Base-by-base conservation (phyloP, 1,139 yeast species). In the Yamadazyma triangularis region DNA sequence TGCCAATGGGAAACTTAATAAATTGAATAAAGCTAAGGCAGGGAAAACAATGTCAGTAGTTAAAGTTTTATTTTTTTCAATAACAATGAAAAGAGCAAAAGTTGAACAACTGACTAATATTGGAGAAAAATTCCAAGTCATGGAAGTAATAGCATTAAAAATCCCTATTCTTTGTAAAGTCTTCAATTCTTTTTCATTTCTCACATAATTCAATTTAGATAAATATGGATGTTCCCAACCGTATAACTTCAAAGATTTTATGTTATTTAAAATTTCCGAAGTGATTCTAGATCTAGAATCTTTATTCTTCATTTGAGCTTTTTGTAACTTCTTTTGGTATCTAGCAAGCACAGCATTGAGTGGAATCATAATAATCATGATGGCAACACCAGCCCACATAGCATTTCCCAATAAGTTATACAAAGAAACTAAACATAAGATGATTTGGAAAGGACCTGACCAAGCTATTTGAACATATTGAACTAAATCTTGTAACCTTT, bases 391-490 rank as follows among this genome's bases (percentile, higher is more conserved):
- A 27, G 95, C 84, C 96, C 97, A 89, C 97, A 91, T 91, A 18
- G 94, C 73, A 44, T 82, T 78, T 23, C 97, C 97, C 36, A 91
- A 64, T 36, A 91, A 60, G 7, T 76, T 73, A 55, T 91, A 77
- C 34, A 91, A 66, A 4, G 94, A 83, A 34, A 70, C 58, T 45
- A 91, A 70, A 68, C 97, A 91, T 36, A 91, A 62, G 26, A 73
- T 46, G 46, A 91, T 80, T 62, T 91, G 98, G 63, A 89, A 86
- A 2, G 98, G 98, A 27, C 96, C 97, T 1, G 96, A 88, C 96
- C 97, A 89, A 31, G 87, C 69, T 38, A 89, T 73, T 51, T 88
- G 89, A 40, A 91, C 79, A 58, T 84, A 82, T 53, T 88, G 95
- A 25, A 86, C 78, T 39, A 89, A 68, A 50, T 89, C 97, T 58